Base-by-base conservation (phyloP, 805 yeast species). In the Maudiozyma barnettii region DNA sequence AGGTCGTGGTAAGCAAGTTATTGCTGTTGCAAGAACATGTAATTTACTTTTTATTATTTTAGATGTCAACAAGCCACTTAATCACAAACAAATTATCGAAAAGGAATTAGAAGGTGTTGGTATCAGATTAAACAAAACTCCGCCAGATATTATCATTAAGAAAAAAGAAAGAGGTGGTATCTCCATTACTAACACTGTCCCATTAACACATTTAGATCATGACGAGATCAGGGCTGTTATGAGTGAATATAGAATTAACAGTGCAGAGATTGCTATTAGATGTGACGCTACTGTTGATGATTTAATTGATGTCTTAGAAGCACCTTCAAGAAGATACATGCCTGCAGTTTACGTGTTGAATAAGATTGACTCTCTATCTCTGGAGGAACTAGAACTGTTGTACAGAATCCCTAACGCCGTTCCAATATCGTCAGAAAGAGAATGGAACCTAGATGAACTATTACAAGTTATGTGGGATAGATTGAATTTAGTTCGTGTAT, bases 261-360 rank as follows among this genome's bases (percentile, higher is more conserved):
- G 95, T 42, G 98, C 99, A 14, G 97, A 93, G 65, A 85, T 93
- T 55, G 93, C 96, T 1, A 84, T 93, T 70, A 75, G 99, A 63
- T 90, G 98, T 65, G 99, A 93, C 66, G 99, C 99, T 20, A 87
- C 96, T 0, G 95, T 95, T 19, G 99, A 93, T 63, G 99, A 93
- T 61, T 72, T 93, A 57, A 93, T 93, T 58, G 99, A 93, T 65
- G 86, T 90, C 12, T 77, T 93, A 47, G 99, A 93, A 70, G 90
- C 84, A 4, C 82, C 84, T 49, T 80, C 86, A 59, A 82, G 99
- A 71, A 81, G 86, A 65, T 93, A 93, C 66, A 88, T 93, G 55
- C 99, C 99, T 2, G 98, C 96, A 1, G 74, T 93, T 48, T 93
- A 93, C 63, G 97, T 89, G 41, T 73, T 93, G 62, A 93, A 93